Evolutionary conservation across 345 rosid species (phyloP).

Genomic region (Nephelium lappaceum): DNA sequence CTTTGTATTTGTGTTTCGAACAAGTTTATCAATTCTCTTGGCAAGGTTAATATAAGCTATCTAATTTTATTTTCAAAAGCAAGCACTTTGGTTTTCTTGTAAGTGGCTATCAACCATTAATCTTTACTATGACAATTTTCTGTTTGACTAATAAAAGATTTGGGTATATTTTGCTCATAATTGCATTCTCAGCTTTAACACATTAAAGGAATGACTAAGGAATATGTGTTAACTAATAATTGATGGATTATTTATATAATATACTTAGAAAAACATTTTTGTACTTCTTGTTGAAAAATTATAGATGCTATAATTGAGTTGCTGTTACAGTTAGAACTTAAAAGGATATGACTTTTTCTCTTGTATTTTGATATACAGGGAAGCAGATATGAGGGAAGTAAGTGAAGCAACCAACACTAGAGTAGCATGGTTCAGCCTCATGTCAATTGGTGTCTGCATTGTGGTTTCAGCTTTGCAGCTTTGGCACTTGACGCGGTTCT

Average conservation of each 20-base stretch:
- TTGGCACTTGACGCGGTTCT: constrained; percentile 62
- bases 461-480: constrained; percentile 56
- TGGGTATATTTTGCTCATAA: background rate
- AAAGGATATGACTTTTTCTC: background rate
- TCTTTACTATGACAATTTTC: background rate
- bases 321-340: background rate
- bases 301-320: background rate
- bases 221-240: background rate
- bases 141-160: background rate
- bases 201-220: background rate
- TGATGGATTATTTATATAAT: background rate
- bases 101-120: background rate
- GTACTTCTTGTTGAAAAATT: constrained; percentile 1
- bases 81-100: background rate
- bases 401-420: constrained; percentile 68
- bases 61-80: background rate
- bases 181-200: background rate
- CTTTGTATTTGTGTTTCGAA: background rate
- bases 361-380: constrained; percentile 41
- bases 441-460: constrained; percentile 73
- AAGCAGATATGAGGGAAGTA: constrained; percentile 71
- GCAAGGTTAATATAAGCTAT: background rate
- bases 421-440: constrained; percentile 82
- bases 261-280: background rate
- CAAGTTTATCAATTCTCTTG: background rate